phyloP scores from a whole-genome alignment of 2,329 filamentous ascomycete genomes.

The Ophiostoma populinum region DNA sequence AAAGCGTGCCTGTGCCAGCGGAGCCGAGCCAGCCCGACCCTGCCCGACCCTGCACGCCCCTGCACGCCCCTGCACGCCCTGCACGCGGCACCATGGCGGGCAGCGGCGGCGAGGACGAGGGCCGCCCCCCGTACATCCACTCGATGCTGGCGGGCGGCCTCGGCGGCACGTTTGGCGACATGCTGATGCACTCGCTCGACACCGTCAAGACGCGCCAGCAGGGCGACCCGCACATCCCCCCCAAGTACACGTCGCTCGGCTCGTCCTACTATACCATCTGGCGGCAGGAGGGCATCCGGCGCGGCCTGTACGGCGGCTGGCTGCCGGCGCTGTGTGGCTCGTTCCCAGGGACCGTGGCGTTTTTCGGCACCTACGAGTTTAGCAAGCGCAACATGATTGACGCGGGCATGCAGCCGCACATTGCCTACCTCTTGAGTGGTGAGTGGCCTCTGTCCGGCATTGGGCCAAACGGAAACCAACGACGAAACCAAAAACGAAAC shows the following conservation, averaged over 20 bases:
- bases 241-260: slow-evolving; percentile 80
- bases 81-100: slow-evolving; percentile 11
- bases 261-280: slow-evolving; percentile 87
- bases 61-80: too few relatives aligned
- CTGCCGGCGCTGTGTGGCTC: slow-evolving; percentile 79
- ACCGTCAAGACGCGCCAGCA: slow-evolving; percentile 98
- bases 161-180: slow-evolving; percentile 83
- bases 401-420: slow-evolving; percentile 57
- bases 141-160: slow-evolving; percentile 90
- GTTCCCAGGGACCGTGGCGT: slow-evolving; percentile 83
- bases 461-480: too few relatives aligned
- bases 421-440: slow-evolving; percentile 80
- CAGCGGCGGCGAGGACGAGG: slow-evolving; percentile 24
- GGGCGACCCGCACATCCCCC: slow-evolving; percentile 81
- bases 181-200: slow-evolving; percentile 97
- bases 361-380: slow-evolving; percentile 93
- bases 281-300: slow-evolving; percentile 72
- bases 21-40: too few relatives aligned
- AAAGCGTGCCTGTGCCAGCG: too few relatives aligned
- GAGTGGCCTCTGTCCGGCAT: too few relatives aligned
- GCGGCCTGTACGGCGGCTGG: slow-evolving; percentile 87
- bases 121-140: slow-evolving; percentile 50
- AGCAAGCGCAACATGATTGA: slow-evolving; percentile 86
- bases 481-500: too few relatives aligned
- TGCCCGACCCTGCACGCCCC: too few relatives aligned